Evolutionary conservation across 192 early-diverging fungal genomes (phyloP).

Genomic region (Coemansia sp.): DNA sequence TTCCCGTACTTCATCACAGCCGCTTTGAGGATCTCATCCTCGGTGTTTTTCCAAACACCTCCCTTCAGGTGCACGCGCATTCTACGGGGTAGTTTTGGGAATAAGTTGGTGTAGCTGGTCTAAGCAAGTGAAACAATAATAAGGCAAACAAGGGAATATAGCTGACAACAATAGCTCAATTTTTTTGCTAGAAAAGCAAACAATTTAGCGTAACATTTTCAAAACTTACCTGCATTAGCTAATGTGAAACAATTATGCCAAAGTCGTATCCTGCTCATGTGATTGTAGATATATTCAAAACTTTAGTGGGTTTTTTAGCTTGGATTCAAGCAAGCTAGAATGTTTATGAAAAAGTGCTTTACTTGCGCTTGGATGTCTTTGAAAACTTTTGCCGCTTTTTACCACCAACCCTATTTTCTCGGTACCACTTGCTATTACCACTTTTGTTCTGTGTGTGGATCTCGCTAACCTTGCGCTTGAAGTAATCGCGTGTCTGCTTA

Average conservation of each 20-base stretch:
- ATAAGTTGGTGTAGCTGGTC: not conserved
- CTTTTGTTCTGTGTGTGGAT: conserved; percentile 61
- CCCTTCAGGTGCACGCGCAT: conserved; percentile 60
- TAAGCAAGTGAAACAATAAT: not conserved
- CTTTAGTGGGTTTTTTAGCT: no score
- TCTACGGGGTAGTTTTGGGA: conserved; percentile 8
- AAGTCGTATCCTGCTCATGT: not conserved
- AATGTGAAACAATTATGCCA: no score
- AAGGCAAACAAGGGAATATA: not conserved
- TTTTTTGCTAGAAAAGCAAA: not conserved
- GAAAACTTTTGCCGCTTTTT: not conserved
- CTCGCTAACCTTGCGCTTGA: conserved; percentile 84
- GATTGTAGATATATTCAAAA: no score
- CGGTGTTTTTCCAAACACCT: conserved; percentile 99
- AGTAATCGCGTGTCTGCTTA: conserved; percentile 68
- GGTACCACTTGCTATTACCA: conserved; percentile 45
- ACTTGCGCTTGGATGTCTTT: not conserved
- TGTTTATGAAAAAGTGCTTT: not conserved
- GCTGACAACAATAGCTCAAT: not conserved
- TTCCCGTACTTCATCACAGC: conserved; percentile 99
- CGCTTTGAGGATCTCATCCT: conserved; percentile 97
- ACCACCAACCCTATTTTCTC: conserved; percentile 10
- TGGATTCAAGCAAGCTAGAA: no score
- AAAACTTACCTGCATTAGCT: no score
- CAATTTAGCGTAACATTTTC: no score